Percentiles rank a stretch among this genome's conserved stretches.
Conservation (phyloP, 208 protist genomes). For the Naegleria fowleri region DNA sequence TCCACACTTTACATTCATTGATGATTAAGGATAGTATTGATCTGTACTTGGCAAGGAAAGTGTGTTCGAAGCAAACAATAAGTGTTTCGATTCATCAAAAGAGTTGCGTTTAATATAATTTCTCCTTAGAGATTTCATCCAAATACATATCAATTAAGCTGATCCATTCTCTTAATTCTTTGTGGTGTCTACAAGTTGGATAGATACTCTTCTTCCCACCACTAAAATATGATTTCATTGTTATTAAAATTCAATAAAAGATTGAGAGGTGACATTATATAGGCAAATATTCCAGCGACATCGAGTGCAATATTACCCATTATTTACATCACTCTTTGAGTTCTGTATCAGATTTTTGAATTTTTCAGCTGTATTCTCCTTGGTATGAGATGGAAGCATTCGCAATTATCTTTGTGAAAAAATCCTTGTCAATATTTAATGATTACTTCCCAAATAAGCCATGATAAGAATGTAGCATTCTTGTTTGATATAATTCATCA, state of each 20-base stretch:
- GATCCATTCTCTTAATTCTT: slow-evolving; percentile 88
- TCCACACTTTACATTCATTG: too few species aligned
- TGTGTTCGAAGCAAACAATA: too few species aligned
- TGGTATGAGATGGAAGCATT: slow-evolving; percentile 70
- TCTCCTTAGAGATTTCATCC: slow-evolving; percentile 12
- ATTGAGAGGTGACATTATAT: slow-evolving; percentile 80
- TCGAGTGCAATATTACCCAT: slow-evolving; percentile 93
- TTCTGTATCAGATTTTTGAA: neutral
- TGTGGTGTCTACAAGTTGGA: slow-evolving; percentile 82
- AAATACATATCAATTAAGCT: neutral
- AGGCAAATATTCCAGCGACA: slow-evolving; percentile 72
- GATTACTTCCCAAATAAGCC: too few species aligned
- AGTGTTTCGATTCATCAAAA: too few species aligned
- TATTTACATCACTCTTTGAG: slow-evolving; percentile 44
- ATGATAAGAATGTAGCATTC: too few species aligned
- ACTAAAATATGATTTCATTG: slow-evolving; percentile 41
- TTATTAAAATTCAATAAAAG: slow-evolving; percentile 64
- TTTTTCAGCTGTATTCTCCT: slow-evolving; percentile 41
- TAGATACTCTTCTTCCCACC: slow-evolving; percentile 72
- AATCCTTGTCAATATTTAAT: too few species aligned
- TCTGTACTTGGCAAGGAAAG: too few species aligned
- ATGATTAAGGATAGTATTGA: too few species aligned
- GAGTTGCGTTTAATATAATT: too few species aligned
- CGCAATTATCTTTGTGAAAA: too few species aligned
- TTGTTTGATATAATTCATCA: too few species aligned